A percentile compares a stretch with the other conserved stretches of the same genome.
phyloP scores from a whole-genome alignment of 2,329 filamentous ascomycete species.

The Trichoderma pleuroti region DNA sequence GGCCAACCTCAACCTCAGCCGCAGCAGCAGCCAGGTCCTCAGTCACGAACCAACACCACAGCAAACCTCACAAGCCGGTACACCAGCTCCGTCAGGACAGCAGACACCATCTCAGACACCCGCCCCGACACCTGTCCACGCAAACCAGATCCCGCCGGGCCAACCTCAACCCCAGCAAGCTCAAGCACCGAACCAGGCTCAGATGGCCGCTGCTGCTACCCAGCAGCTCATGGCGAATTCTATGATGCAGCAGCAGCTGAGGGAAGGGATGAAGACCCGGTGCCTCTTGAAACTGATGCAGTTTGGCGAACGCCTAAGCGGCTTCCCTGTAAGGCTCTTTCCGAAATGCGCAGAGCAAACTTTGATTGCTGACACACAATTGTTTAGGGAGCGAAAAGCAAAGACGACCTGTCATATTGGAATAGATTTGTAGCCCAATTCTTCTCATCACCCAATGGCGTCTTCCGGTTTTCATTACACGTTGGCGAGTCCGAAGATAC shows the following conservation, averaged over 20 bases:
- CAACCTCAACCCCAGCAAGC: constrained; percentile 33
- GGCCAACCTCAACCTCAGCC: constrained; percentile 27
- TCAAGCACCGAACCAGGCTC: constrained; percentile 29
- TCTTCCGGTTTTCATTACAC: constrained; percentile 70
- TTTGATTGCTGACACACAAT: constrained; percentile 22
- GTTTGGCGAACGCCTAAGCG: constrained; percentile 60
- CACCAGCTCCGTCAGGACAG: constrained; percentile 43
- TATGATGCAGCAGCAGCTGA: constrained; percentile 46
- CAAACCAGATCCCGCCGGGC: constrained; percentile 30
- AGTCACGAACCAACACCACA: constrained; percentile 45
- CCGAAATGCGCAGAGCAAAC: background rate
- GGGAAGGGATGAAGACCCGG: constrained; percentile 52
- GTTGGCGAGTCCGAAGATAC: constrained; percentile 54
- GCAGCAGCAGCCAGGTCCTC: constrained; percentile 28
- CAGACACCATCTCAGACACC: constrained; percentile 48
- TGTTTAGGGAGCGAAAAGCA: constrained; percentile 52
- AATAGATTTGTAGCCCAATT: constrained; percentile 73
- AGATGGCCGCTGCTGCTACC: constrained; percentile 32
- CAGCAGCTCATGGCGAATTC: constrained; percentile 36
- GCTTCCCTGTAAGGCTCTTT: constrained; percentile 46
- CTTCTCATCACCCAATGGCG: constrained; percentile 68
- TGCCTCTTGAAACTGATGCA: constrained; percentile 59
- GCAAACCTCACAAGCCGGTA: constrained; percentile 40
- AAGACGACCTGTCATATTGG: constrained; percentile 74
- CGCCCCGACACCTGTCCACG: constrained; percentile 37